Evolutionary conservation across 495 filamentous ascomycete genomes (phyloP).

Genomic region (Daldinia childiae): DNA sequence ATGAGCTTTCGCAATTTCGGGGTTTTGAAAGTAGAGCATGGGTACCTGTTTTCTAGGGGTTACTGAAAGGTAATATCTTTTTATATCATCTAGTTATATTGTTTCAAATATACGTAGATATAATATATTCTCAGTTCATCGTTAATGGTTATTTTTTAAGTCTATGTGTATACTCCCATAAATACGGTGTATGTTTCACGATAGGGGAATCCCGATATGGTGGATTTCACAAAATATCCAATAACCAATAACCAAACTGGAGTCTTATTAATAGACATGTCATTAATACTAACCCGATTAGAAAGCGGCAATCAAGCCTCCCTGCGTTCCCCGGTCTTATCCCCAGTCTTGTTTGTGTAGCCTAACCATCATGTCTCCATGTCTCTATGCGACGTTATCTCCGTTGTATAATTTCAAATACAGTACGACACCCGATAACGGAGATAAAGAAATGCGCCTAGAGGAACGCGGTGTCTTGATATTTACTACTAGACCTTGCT

Average conservation of each 20-base stretch:
- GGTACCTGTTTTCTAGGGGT: not conserved
- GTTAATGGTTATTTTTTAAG: not conserved
- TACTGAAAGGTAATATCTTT: not conserved
- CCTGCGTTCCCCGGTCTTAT: slow-evolving; percentile 18
- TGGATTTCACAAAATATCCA: not conserved
- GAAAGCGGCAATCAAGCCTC: slow-evolving; percentile 17
- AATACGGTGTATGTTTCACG: not conserved
- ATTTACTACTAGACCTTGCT: slow-evolving; percentile 34
- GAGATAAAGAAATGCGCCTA: slow-evolving; percentile 40
- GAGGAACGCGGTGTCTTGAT: slow-evolving; percentile 19
- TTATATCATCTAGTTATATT: not conserved
- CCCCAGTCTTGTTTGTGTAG: slow-evolving; percentile 16
- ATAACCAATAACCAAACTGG: not conserved
- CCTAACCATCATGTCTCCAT: slow-evolving; percentile 14
- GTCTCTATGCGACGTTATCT: slow-evolving; percentile 38
- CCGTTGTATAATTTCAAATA: slow-evolving; percentile 27
- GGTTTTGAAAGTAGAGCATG: not conserved
- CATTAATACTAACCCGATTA: slow-evolving; percentile 5
- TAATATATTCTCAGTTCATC: not conserved
- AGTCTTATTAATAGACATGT: slow-evolving; percentile 2
- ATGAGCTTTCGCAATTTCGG: slow-evolving; percentile 34
- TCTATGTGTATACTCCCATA: not conserved
- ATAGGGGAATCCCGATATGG: not conserved
- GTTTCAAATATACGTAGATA: not conserved
- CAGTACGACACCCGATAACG: slow-evolving; percentile 42